A percentile compares a stretch with the other conserved stretches of the same genome.
Conservation (phyloP, 2,329 filamentous ascomycete genomes). For the Amylocarpus encephaloides region DNA sequence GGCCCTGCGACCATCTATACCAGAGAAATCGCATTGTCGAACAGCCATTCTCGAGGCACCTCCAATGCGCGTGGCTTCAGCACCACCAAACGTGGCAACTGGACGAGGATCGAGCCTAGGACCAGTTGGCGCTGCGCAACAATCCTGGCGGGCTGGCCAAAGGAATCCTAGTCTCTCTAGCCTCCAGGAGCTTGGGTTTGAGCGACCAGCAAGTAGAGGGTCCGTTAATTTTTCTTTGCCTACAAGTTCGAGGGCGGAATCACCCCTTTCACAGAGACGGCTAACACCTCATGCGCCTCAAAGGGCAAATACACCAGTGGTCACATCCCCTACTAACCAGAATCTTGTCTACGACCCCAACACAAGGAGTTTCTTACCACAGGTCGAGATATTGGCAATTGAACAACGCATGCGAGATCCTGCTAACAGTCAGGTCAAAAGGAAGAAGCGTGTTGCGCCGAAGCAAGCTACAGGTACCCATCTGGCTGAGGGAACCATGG, state of each 20-base stretch:
- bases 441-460: slow-evolving; percentile 32
- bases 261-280: slow-evolving; percentile 24
- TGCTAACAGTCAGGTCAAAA: slow-evolving; percentile 36
- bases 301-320: slow-evolving; percentile 25
- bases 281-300: slow-evolving; percentile 29
- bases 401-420: slow-evolving; percentile 38
- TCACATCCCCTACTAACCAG: slow-evolving; percentile 33
- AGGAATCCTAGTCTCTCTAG: slow-evolving; percentile 24
- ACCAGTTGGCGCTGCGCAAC: slow-evolving; percentile 13
- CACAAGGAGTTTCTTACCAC: slow-evolving; percentile 55
- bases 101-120: slow-evolving; percentile 30
- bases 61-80: slow-evolving; percentile 26
- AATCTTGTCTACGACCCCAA: slow-evolving; percentile 59
- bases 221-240: slow-evolving; percentile 50
- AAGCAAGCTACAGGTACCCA: slow-evolving; percentile 35
- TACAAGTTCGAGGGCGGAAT: slow-evolving; percentile 32
- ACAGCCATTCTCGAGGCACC: slow-evolving; percentile 36
- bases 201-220: slow-evolving; percentile 36
- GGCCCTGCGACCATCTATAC: slow-evolving; percentile 31
- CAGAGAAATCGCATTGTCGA: slow-evolving; percentile 25
- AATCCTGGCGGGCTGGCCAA: slow-evolving; percentile 21
- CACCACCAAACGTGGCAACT: slow-evolving; percentile 23
- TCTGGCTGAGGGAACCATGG: slow-evolving; percentile 45
- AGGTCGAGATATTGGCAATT: slow-evolving; percentile 37
- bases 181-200: slow-evolving; percentile 37